Evolutionary conservation across 495 filamentous ascomycete genomes (phyloP), one percentile per base, ranked within the genome.

Genomic region (Trichoderma orchidacearum): DNA sequence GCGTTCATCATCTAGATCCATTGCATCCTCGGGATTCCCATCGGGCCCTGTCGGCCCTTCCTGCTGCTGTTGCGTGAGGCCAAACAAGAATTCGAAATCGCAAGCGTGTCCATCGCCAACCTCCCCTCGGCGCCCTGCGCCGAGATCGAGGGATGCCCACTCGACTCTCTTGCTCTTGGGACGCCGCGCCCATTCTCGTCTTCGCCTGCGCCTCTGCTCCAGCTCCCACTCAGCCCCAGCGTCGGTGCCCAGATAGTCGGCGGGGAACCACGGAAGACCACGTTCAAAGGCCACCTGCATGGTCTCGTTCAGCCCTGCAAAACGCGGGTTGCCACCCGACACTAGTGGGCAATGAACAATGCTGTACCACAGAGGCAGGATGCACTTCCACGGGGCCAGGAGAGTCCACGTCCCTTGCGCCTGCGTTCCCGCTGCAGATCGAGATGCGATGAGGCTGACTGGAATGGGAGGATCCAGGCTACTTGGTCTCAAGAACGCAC

Each of bases 311-410:
- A 96, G 61, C 3, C 93, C 92, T 17, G 89, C 92, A 61, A 96
- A 89, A 29, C 85, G 77, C 8, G 87, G 82, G 48, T 86, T 90
- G 1, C 86, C 81, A 25, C 89, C 87, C 11, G 83, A 85, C 3
- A 86, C 88, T 1, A 94, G 74, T 0, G 90, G 89, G 63, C 87
- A 92, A 63, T 87, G 87, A 80, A 95, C 85, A 12, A 98, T 62
- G 15, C 80, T 78, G 62, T 92, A 87, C 93, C 93, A 98, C 32
- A 97, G 71, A 1, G 90, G 83, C 21, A 77, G 68, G 29, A 96
- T 85, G 60, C 89, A 95, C 63, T 90, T 92, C 91, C 93, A 97
- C 0, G 93, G 93, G 3, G 93, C 73, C 30, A 97, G 75, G 1
- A 98, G 62, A 1, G 86, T 94, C 90, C 91, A 97, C 1, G 74